These are phyloP conservation scores for Litsea cubeba DNA, from an alignment of 164 flowering plant species.

Conservation along the genomic window DNA sequence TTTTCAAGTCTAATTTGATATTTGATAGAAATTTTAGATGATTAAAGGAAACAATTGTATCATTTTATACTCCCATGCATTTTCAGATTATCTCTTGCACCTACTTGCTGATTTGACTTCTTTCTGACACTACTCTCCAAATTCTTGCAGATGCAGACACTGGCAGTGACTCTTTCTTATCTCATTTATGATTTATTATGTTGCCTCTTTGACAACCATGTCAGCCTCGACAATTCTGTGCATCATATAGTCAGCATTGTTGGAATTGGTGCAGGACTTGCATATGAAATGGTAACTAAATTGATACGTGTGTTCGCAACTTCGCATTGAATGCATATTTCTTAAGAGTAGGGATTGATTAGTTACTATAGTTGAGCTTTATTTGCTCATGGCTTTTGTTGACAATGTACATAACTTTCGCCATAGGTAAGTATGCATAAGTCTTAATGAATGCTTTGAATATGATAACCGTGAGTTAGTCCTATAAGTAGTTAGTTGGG, in stretches of 20 bases:
- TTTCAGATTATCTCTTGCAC: background rate
- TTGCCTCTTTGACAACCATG: constrained; percentile 44
- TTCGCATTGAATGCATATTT: no score
- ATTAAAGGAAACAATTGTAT: background rate
- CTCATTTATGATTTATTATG: constrained; percentile 77
- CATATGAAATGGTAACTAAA: constrained; percentile 44
- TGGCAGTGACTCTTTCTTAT: constrained; percentile 58
- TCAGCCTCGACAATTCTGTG: constrained; percentile 52
- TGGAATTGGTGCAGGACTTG: constrained; percentile 70
- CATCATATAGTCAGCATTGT: constrained; percentile 82
- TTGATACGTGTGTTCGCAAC: background rate
- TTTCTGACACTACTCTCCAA: background rate
- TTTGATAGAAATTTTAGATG: background rate
- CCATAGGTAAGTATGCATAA: no score
- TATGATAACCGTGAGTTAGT: no score
- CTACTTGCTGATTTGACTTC: background rate
- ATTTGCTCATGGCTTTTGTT: no score
- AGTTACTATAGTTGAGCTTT: no score
- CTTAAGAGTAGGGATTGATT: no score
- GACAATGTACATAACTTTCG: no score
- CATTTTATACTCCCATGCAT: background rate
- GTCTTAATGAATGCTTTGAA: no score
- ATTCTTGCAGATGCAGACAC: constrained; percentile 52
- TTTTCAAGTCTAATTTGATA: background rate
- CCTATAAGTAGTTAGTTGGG: no score